Evolutionary conservation across 257 asterid genomes (phyloP).

Genomic region (Solanum arcanum): DNA sequence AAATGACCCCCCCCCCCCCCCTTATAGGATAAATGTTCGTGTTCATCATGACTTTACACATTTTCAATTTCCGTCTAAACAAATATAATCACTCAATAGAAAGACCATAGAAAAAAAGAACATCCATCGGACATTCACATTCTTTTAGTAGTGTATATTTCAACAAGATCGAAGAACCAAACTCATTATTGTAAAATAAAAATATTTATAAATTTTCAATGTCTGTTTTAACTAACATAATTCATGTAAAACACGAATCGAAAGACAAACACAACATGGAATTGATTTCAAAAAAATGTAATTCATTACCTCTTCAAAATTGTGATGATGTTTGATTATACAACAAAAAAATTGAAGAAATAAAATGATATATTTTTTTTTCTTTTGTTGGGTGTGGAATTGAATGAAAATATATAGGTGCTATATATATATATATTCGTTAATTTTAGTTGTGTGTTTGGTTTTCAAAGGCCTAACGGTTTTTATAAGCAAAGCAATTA

Average conservation of each 20-base stretch:
- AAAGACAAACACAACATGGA: not conserved
- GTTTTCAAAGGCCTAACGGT: not conserved
- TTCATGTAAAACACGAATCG: not conserved
- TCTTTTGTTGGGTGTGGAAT: not conserved
- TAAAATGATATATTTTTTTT: not conserved
- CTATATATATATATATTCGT: not conserved
- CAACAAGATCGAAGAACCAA: too few relatives aligned
- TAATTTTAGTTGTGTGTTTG: constrained; percentile 6
- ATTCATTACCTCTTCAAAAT: not conserved
- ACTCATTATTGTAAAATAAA: too few relatives aligned
- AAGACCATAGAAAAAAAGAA: too few relatives aligned
- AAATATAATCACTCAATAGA: too few relatives aligned
- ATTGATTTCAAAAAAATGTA: not conserved
- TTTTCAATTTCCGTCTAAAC: too few relatives aligned
- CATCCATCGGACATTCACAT: too few relatives aligned
- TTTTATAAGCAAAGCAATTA: not conserved
- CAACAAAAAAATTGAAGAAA: not conserved
- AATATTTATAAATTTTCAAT: not conserved
- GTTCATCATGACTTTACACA: too few relatives aligned
- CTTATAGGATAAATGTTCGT: too few relatives aligned
- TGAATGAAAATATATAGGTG: constrained; percentile 15
- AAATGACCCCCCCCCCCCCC: too few relatives aligned
- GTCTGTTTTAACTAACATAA: not conserved
- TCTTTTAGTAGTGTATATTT: too few relatives aligned
- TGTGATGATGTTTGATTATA: not conserved